Base-by-base conservation (phyloP, 108 stramenopile species). In the Fragilaria radians region DNA sequence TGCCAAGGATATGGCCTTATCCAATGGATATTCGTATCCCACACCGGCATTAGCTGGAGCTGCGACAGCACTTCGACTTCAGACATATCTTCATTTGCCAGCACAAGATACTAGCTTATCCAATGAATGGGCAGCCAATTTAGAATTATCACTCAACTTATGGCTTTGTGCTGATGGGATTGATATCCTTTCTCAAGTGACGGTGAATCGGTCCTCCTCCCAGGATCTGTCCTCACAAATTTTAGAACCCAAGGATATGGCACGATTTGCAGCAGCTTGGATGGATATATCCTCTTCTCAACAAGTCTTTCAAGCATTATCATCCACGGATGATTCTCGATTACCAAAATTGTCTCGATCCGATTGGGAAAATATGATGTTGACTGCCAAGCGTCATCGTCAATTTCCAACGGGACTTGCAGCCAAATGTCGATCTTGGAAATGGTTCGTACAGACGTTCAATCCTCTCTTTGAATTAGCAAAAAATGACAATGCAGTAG, bases 161-260 rank as follows among this genome's bases (percentile, higher is more conserved):
- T 92, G 91, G 91, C 70, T 92, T 64, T 92, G 91, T 70, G 91
- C 74, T 11, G 91, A 92, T 71, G 91, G 91, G 4, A 85, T 92
- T 30, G 86, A 92, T 62, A 77, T 92, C 19, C 32, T 75, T 19
- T 63, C 77, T 30, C 61, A 76, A 18, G 80, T 65, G 2, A 36
- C 48, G 22, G 66, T 74, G 5, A 61, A 62, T 57, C 54, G 57
- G 48, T 19, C 32, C 59, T 31, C 66, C 31, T 34, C 67, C 45
- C n/a, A 66, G 45, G 17, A 42, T 48, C 0, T 24, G 4, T 9
- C 49, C 52, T 25, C 32, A 48, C 1, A 57, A 49, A 56, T 34
- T 28, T 26, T 32, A 21, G 25, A 61, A 21, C 46, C 64, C 14
- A 61, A 66, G 19, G 48, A 64, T 24, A 76, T 73, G 7, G 86